Conservation (phyloP, 257 asterid species). For the Verbena officinalis region DNA sequence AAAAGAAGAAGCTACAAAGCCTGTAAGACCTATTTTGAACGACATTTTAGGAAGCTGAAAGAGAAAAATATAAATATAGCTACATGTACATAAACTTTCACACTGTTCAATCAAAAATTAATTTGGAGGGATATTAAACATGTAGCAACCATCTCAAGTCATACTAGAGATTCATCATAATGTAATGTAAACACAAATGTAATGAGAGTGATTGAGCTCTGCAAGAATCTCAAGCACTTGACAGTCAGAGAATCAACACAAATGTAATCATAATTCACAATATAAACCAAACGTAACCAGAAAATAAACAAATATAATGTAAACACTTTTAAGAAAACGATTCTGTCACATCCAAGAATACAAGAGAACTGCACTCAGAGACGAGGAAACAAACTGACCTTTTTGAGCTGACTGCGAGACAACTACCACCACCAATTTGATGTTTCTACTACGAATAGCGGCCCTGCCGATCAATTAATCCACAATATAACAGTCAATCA, state of each 20-base stretch:
- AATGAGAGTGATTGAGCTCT: conserved; percentile 21
- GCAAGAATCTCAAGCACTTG: conserved; percentile 3
- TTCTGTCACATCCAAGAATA: conserved; percentile 7
- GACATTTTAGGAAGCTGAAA: conserved; percentile 9
- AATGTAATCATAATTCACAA: conserved; percentile 1
- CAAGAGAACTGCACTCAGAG: not conserved
- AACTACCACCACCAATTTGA: conserved; percentile 79
- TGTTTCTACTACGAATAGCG: conserved; percentile 70
- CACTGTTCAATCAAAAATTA: not conserved
- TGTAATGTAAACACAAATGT: no score
- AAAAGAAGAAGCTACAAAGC: conserved; percentile 17
- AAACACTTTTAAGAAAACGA: conserved; percentile 4
- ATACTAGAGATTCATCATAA: not conserved
- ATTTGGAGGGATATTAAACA: no score
- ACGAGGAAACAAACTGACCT: conserved; percentile 50
- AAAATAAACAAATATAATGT: no score
- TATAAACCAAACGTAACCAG: no score
- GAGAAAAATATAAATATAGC: not conserved
- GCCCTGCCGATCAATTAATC: conserved; percentile 49
- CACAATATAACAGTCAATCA: conserved; percentile 4
- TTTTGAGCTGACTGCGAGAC: conserved; percentile 61
- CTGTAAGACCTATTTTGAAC: conserved; percentile 3
- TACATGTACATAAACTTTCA: conserved; percentile 5
- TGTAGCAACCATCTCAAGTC: no score
- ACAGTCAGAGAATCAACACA: conserved; percentile 18